These are phyloP conservation scores for Iris macrosiphon DNA, from an alignment of 106 monocot species.

Conservation along the genomic window DNA sequence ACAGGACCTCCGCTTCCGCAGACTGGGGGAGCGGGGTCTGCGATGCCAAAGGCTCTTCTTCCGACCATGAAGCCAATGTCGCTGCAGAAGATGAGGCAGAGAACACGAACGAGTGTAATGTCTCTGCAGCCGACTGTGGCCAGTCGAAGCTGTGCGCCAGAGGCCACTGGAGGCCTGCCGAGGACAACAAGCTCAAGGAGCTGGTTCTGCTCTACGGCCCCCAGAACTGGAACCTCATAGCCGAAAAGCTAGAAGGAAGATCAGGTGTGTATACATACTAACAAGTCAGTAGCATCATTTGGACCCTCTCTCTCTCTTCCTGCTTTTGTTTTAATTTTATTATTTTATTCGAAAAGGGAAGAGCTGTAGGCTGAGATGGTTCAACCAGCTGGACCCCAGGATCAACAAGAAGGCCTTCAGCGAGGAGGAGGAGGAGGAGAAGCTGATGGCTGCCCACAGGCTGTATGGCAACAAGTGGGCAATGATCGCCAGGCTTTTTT, in stretches of 20 bases:
- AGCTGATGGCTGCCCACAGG: slow-evolving; percentile 80
- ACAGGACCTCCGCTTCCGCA: slow-evolving; percentile 10
- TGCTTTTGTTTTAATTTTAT: not conserved
- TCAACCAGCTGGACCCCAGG: slow-evolving; percentile 92
- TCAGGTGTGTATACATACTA: slow-evolving; percentile 40
- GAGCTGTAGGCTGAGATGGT: slow-evolving; percentile 92
- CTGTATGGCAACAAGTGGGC: slow-evolving; percentile 93
- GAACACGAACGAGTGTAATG: slow-evolving; percentile 7
- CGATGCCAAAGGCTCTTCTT: not conserved
- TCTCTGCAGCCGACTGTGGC: slow-evolving; percentile 15
- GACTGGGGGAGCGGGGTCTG: not conserved
- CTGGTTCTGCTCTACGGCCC: slow-evolving; percentile 81
- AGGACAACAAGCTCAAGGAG: slow-evolving; percentile 83
- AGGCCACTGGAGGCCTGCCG: slow-evolving; percentile 93
- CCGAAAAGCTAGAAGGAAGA: slow-evolving; percentile 80
- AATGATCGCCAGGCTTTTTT: slow-evolving; percentile 81
- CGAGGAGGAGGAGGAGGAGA: slow-evolving; percentile 86
- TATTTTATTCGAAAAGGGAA: slow-evolving; percentile 41
- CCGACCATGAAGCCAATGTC: not conserved
- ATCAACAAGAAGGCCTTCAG: slow-evolving; percentile 79
- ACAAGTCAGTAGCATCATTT: too few species aligned
- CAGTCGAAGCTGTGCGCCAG: slow-evolving; percentile 64
- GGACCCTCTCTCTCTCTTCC: not conserved
- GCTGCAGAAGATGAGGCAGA: slow-evolving; percentile 12
- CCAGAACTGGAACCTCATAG: slow-evolving; percentile 98